Evolutionary conservation across 2,329 filamentous ascomycete species (phyloP).

Genomic region (Penicillium freii): DNA sequence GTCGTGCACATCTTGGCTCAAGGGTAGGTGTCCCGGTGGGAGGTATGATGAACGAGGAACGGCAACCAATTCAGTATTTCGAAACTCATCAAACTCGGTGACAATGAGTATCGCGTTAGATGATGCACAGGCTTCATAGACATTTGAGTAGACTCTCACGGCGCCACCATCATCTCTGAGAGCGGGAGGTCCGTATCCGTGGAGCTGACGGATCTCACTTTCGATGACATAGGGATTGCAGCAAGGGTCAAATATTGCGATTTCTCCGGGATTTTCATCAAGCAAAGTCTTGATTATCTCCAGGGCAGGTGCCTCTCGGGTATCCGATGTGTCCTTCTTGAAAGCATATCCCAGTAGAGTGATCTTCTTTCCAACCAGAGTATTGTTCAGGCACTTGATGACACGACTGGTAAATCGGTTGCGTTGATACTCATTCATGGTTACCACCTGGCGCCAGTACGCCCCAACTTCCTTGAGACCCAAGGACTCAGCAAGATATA

Average conservation of each 20-base stretch:
- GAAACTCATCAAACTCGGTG: slow-evolving; percentile 21
- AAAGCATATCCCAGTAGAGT: slow-evolving; percentile 72
- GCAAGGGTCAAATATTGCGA: slow-evolving; percentile 19
- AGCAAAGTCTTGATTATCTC: slow-evolving; percentile 17
- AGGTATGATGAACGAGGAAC: not conserved
- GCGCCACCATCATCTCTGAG: slow-evolving; percentile 18
- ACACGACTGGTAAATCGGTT: slow-evolving; percentile 66
- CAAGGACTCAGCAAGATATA: slow-evolving; percentile 69
- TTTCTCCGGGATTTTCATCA: slow-evolving; percentile 16
- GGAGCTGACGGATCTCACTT: slow-evolving; percentile 12
- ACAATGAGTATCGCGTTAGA: slow-evolving; percentile 18
- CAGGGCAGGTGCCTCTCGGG: slow-evolving; percentile 63
- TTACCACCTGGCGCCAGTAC: slow-evolving; percentile 72
- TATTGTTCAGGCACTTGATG: slow-evolving; percentile 66
- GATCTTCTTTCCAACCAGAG: slow-evolving; percentile 68
- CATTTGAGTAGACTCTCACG: slow-evolving; percentile 17
- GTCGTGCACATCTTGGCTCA: not conserved
- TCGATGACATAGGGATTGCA: slow-evolving; percentile 11
- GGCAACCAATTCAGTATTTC: slow-evolving; percentile 2
- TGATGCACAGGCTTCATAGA: slow-evolving; percentile 14
- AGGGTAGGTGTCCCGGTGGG: not conserved
- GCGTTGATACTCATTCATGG: slow-evolving; percentile 74
- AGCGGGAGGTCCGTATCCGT: slow-evolving; percentile 10
- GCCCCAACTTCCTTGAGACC: slow-evolving; percentile 68
- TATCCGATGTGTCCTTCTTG: slow-evolving; percentile 76